These are phyloP conservation scores for Whalleya microplaca DNA, from an alignment of 2,329 filamentous ascomycete genomes.

Conservation along the genomic window DNA sequence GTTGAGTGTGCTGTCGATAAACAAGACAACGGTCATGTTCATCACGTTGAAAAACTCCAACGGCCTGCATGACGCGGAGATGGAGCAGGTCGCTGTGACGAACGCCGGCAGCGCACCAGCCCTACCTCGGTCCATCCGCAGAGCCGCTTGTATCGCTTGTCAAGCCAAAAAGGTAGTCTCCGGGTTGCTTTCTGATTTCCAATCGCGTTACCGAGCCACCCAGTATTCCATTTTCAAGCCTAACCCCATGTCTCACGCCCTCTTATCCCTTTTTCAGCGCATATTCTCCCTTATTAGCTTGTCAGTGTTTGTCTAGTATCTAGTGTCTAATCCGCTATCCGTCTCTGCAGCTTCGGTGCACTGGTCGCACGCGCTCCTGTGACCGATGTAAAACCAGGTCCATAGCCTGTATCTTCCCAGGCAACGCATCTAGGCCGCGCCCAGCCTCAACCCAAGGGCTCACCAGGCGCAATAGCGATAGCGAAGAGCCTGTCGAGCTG, in stretches of 20 bases:
- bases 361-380: constrained; percentile 5
- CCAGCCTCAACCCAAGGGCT: neutral
- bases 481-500: neutral
- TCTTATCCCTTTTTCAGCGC: too few species aligned
- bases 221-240: too few species aligned
- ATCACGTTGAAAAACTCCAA: constrained; percentile 12
- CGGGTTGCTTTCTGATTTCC: neutral
- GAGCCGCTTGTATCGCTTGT: constrained; percentile 10
- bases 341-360: constrained; percentile 6
- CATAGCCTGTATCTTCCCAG: constrained; percentile 13
- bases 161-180: constrained; percentile 7
- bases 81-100: constrained; percentile 10
- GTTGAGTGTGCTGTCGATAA: too few species aligned
- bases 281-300: too few species aligned
- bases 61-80: neutral
- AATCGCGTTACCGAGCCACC: neutral
- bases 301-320: too few species aligned
- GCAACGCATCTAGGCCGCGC: neutral
- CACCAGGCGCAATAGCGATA: neutral
- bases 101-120: constrained; percentile 3
- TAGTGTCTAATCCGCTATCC: neutral
- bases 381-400: constrained; percentile 8
- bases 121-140: neutral
- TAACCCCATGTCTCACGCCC: too few species aligned
- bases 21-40: constrained; percentile 11